Evolutionary conservation across 257 asterid genomes (phyloP).

Genomic region (Solanum bukasovii): DNA sequence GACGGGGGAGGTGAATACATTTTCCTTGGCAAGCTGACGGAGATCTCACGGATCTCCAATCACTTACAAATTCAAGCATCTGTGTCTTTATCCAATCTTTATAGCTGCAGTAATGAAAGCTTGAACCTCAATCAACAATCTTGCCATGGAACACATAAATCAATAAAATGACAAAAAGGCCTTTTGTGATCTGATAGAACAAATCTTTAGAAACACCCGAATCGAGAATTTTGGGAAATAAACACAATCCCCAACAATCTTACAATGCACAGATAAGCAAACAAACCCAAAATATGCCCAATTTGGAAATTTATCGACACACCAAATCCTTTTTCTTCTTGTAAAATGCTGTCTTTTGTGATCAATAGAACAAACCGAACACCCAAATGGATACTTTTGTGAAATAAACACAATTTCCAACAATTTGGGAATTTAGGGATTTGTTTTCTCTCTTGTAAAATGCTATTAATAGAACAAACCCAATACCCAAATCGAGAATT

Average conservation of each 20-base stretch:
- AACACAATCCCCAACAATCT: neutral
- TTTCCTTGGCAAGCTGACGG: neutral
- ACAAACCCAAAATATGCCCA: neutral
- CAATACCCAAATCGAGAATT: neutral
- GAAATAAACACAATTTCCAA: neutral
- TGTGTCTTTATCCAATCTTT: neutral
- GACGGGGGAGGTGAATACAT: slow-evolving; percentile 25
- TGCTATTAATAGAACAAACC: neutral
- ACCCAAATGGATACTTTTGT: neutral
- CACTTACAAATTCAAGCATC: neutral
- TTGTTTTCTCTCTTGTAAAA: neutral
- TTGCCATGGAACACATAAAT: neutral
- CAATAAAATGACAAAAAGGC: neutral
- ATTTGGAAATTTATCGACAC: neutral
- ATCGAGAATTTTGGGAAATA: neutral
- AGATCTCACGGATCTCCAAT: neutral
- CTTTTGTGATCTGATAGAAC: neutral
- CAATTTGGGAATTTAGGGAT: neutral
- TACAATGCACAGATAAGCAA: neutral
- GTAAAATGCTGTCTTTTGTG: neutral
- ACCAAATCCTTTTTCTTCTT: neutral
- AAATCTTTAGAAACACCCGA: neutral
- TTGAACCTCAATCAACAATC: neutral
- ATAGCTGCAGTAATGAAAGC: neutral
- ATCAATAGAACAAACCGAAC: neutral